Conservation (phyloP, 2,329 filamentous ascomycete species). For the Fusarium sp. region DNA sequence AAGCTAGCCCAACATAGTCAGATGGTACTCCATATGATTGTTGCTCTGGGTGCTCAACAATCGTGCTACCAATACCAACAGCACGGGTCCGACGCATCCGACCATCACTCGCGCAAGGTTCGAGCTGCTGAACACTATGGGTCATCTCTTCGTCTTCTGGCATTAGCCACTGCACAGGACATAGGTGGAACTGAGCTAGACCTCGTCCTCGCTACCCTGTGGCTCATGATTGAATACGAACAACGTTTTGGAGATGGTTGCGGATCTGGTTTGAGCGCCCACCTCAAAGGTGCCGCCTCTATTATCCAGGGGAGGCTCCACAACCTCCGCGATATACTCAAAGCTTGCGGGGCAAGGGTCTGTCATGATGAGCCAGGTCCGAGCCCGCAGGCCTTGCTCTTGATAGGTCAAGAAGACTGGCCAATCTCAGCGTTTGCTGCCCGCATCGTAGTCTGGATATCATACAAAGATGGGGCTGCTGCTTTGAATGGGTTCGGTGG, state of each 20-base stretch:
- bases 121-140: not conserved
- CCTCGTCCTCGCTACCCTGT: not conserved
- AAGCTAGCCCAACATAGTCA: not conserved
- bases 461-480: not conserved
- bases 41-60: not conserved
- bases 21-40: slow-evolving; percentile 7
- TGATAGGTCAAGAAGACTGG: not conserved
- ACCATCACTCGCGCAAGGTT: too few species aligned
- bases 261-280: not conserved
- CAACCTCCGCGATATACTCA: too few species aligned
- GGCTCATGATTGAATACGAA: slow-evolving; percentile 8
- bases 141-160: too few species aligned
- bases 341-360: too few species aligned
- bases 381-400: too few species aligned
- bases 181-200: not conserved
- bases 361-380: too few species aligned
- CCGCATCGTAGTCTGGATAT: not conserved
- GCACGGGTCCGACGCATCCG: too few species aligned
- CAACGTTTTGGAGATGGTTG: not conserved
- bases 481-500: not conserved
- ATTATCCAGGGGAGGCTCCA: not conserved
- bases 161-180: too few species aligned
- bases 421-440: not conserved
- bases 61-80: not conserved
- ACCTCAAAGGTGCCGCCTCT: not conserved